phyloP scores from a whole-genome alignment of 2,329 filamentous ascomycete species.

The Penicillium sp. region DNA sequence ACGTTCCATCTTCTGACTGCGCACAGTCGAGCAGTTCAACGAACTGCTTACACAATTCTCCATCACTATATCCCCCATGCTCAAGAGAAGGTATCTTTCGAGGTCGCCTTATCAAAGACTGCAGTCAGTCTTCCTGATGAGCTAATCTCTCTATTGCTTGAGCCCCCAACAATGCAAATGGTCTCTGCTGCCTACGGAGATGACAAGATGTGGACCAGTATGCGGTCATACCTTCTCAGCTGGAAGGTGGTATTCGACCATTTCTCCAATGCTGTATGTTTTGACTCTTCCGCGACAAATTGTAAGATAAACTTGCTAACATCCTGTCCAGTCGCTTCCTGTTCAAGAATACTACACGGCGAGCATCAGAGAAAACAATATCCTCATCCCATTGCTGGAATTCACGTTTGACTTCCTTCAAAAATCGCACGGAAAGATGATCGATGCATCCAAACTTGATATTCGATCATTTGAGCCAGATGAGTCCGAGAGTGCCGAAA shows the following conservation, averaged over 20 bases:
- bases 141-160: constrained; percentile 76
- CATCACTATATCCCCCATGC: constrained; percentile 73
- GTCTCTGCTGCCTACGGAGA: constrained; percentile 65
- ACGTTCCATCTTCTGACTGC: constrained; percentile 76
- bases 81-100: constrained; percentile 80
- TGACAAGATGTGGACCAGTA: constrained; percentile 61
- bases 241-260: constrained; percentile 91
- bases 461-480: constrained; percentile 60
- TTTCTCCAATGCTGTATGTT: constrained; percentile 63
- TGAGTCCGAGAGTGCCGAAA: constrained; percentile 64
- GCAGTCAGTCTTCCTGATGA: constrained; percentile 75
- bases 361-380: constrained; percentile 71
- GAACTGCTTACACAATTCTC: constrained; percentile 74
- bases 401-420: constrained; percentile 84
- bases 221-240: constrained; percentile 79
- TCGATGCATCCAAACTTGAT: constrained; percentile 70
- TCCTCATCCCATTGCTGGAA: constrained; percentile 66
- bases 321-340: constrained; percentile 61
- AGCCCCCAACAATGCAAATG: constrained; percentile 68
- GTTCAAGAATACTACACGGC: constrained; percentile 78
- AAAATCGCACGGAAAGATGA: constrained; percentile 67
- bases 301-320: constrained; percentile 23
- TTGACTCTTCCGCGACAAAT: not conserved
- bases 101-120: constrained; percentile 57
- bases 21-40: constrained; percentile 71